Evolutionary conservation across 2,329 filamentous ascomycete genomes (phyloP), one percentile per base, ranked within the genome.

Genomic region (Beauveria sp.): DNA sequence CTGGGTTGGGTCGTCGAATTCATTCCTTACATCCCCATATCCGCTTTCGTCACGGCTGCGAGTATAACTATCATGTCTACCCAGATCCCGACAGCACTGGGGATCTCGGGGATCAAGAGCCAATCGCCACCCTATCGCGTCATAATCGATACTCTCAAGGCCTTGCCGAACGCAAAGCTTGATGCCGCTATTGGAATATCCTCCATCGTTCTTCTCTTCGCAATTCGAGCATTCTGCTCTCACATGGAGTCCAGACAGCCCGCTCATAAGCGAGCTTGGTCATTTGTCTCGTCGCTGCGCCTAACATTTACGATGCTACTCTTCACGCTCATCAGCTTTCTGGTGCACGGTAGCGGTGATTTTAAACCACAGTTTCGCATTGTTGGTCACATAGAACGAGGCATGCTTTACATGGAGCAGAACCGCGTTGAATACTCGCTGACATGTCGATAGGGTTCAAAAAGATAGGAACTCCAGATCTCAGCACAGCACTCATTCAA

Each of bases 251-350:
- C 77, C 68, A 83, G 80, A 62, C 78, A 85, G 59, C 89, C 90
- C 0, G 70, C 76, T 6, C 78, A 77, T 53, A 81, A 81, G 62
- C 88, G 88, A 71, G 68, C 83, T 5, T 91, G 86, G 80, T 89
- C 90, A 68, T 91, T 90, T 71, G 70, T 85, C 41, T 87, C 84
- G n/a, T 92, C 90, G 0, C 77, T 92, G 7, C 83, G 90, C 12
- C 86, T 90, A 30, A 88, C 85, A 0, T 90, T 92, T 67, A 84
- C 90, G 59, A 89, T 92, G 68, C 71, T 92, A 24, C 78, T 92
- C 2, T 92, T 90, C 72, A 90, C 87, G 2, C 72, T 92, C 64
- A 84, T 92, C 69, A 89, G 88, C 70, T 90, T 82, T 63, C 76
- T 90, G 5, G 82, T 83, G 60, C 88, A 91, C 66, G 75, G 83